Percentiles rank a stretch among this genome's conserved stretches.
Conservation (phyloP, 2,329 filamentous ascomycete genomes). For the Pestalotiopsis sp. region DNA sequence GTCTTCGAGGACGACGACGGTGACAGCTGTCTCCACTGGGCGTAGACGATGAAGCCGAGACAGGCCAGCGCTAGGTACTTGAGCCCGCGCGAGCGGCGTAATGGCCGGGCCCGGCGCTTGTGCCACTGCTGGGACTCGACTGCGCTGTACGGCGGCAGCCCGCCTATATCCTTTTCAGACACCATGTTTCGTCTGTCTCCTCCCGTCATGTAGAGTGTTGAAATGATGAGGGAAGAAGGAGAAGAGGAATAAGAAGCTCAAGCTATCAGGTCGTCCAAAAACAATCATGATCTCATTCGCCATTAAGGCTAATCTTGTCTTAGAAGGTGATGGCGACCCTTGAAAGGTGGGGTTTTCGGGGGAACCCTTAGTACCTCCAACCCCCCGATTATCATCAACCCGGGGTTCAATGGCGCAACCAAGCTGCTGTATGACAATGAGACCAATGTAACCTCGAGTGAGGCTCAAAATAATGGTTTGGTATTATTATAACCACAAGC, state of each 20-base stretch:
- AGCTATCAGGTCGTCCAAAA: neutral
- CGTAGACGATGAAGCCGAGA: slow-evolving; percentile 52
- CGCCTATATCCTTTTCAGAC: slow-evolving; percentile 37
- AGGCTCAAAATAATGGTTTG: neutral
- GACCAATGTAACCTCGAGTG: neutral
- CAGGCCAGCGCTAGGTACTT: slow-evolving; percentile 46
- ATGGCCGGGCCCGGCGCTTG: slow-evolving; percentile 28
- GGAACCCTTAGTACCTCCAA: neutral
- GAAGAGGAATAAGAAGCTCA: neutral
- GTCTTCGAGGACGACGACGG: slow-evolving; percentile 8
- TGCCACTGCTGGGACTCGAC: slow-evolving; percentile 23
- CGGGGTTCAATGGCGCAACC: neutral
- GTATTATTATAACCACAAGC: neutral
- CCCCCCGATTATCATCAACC: slow-evolving; percentile 9
- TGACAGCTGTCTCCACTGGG: slow-evolving; percentile 47
- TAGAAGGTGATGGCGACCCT: slow-evolving; percentile 1
- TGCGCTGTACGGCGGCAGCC: slow-evolving; percentile 48
- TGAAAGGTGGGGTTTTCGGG: neutral
- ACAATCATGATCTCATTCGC: neutral
- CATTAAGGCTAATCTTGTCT: slow-evolving; percentile 5
- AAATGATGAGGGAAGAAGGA: neutral
- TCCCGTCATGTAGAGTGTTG: neutral
- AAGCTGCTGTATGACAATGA: neutral
- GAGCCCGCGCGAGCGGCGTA: slow-evolving; percentile 46
- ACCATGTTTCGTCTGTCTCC: slow-evolving; percentile 20